phyloP scores from a whole-genome alignment of 305 asterid genomes.

The Fraxinus sp. region DNA sequence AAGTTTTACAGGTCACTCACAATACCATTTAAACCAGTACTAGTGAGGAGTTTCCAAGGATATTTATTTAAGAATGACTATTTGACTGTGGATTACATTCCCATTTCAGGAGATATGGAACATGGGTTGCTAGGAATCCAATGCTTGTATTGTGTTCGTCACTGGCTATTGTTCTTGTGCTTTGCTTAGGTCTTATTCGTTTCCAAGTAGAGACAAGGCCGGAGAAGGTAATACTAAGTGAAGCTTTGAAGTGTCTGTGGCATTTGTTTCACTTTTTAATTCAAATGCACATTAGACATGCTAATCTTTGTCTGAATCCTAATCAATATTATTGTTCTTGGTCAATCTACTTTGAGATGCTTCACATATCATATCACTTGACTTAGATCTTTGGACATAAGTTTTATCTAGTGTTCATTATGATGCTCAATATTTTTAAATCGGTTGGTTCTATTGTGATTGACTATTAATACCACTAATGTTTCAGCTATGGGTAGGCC shows the following conservation, averaged over 20 bases:
- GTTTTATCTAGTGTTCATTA: not conserved
- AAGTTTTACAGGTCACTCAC: constrained; percentile 77
- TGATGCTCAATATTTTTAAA: constrained; percentile 8
- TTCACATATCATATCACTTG: constrained; percentile 2
- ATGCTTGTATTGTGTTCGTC: constrained; percentile 80
- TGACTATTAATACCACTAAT: not conserved
- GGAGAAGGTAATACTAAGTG: constrained; percentile 62
- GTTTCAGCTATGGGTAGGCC: constrained; percentile 97
- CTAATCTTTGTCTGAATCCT: not conserved
- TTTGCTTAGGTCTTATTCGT: constrained; percentile 89
- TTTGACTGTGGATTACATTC: constrained; percentile 32
- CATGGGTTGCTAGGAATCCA: constrained; percentile 99
- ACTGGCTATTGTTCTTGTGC: constrained; percentile 63
- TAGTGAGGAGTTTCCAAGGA: constrained; percentile 13
- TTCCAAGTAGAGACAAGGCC: constrained; percentile 97
- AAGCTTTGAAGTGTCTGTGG: not conserved
- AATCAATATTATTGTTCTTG: not conserved
- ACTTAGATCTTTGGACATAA: not conserved
- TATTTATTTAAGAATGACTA: constrained; percentile 14
- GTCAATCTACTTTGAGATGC: not conserved
- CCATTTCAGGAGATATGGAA: constrained; percentile 87
- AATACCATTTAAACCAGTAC: constrained; percentile 1
- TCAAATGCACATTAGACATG: not conserved
- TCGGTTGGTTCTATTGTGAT: constrained; percentile 10
- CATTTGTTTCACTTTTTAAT: not conserved